Percentiles rank a stretch among this genome's conserved stretches.
These are phyloP conservation scores for Claviceps sp. DNA, from an alignment of 2,329 filamentous ascomycete species.

Conservation along the genomic window DNA sequence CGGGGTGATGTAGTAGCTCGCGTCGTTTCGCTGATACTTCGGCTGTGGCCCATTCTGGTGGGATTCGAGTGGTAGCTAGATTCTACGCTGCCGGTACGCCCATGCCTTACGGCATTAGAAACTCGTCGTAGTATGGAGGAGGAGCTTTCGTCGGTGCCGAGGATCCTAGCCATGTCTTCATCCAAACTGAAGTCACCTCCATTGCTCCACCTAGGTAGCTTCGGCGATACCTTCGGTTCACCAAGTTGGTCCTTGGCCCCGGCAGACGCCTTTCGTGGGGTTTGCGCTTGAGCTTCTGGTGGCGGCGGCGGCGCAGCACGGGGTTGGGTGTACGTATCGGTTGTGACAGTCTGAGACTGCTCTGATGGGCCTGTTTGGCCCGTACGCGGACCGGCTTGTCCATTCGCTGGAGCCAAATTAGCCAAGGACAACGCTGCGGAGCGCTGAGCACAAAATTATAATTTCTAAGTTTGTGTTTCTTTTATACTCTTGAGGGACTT, in stretches of 20 bases:
- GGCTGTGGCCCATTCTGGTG: conserved; percentile 35
- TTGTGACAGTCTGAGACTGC: conserved; percentile 14
- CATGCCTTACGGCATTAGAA: conserved; percentile 88
- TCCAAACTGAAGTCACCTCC: conserved; percentile 88
- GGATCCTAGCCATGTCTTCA: conserved; percentile 84
- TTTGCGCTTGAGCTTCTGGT: conserved; percentile 16
- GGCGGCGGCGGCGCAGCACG: conserved; percentile 43
- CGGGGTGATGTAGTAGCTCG: conserved; percentile 49
- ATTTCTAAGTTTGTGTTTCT: not conserved
- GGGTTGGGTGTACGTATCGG: conserved; percentile 44
- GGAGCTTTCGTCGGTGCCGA: conserved; percentile 62
- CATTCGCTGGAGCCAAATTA: conserved; percentile 1
- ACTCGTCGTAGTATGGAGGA: conserved; percentile 77
- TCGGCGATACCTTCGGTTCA: conserved; percentile 46
- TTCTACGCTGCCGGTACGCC: conserved; percentile 72
- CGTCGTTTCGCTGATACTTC: conserved; percentile 56
- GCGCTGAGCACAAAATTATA: not conserved
- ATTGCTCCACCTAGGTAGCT: conserved; percentile 59
- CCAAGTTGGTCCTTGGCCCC: conserved; percentile 24
- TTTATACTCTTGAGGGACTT: conserved; percentile 12
- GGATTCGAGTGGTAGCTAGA: conserved; percentile 25
- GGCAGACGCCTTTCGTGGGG: conserved; percentile 33
- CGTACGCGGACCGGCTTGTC: conserved; percentile 2
- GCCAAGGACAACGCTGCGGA: not conserved
- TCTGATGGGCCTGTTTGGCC: not conserved